These are phyloP conservation scores for Teunomyces lycoperdinae DNA, from an alignment of 805 yeast genomes.

Conservation along the genomic window DNA sequence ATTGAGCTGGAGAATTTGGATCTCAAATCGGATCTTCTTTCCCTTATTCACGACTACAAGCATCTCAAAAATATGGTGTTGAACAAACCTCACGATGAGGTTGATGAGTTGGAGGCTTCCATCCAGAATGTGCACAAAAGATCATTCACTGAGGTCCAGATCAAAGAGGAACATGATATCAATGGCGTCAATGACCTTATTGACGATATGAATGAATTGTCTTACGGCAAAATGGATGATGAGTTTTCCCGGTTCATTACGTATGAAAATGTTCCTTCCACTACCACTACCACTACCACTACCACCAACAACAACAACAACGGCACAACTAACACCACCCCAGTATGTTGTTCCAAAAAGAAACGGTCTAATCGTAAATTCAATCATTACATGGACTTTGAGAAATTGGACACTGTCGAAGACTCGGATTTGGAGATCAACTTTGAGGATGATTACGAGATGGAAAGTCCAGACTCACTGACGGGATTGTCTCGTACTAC, in stretches of 20 bases:
- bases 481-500: constrained; percentile 35
- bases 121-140: constrained; percentile 14
- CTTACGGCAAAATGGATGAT: constrained; percentile 12
- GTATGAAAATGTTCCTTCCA: constrained; percentile 7
- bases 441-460: constrained; percentile 25
- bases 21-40: constrained; percentile 32
- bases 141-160: constrained; percentile 18
- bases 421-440: constrained; percentile 19
- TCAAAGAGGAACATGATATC: constrained; percentile 14
- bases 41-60: constrained; percentile 41
- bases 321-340: too few species aligned
- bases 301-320: background rate
- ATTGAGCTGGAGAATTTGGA: constrained; percentile 34
- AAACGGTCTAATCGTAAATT: constrained; percentile 8
- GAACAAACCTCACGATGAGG: constrained; percentile 5
- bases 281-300: constrained; percentile 4
- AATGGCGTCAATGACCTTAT: constrained; percentile 27
- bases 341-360: background rate
- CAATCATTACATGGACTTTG: constrained; percentile 14
- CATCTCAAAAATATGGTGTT: constrained; percentile 31
- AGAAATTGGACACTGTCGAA: constrained; percentile 14
- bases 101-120: constrained; percentile 4
- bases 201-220: constrained; percentile 25
- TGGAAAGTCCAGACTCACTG: constrained; percentile 16
- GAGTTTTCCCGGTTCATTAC: background rate